Evolutionary conservation across 768 basidiomycete genomes (phyloP).

Genomic region (Boletus reticuloceps): DNA sequence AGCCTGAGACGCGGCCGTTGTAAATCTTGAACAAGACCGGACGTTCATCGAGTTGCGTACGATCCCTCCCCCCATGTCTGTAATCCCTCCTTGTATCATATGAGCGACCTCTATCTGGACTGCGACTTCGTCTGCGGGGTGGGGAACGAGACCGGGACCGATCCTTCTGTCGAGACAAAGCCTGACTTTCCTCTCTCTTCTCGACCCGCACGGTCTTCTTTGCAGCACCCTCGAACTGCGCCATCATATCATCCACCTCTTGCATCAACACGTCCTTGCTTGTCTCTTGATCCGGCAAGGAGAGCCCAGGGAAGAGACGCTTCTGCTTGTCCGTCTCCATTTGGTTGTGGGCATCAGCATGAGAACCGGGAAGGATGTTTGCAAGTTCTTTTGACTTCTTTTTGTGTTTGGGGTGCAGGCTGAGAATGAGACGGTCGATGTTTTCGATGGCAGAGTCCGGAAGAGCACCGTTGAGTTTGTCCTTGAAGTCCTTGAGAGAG

Average conservation of each 20-base stretch:
- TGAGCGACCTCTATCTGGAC: conserved; percentile 58
- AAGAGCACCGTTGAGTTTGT: conserved; percentile 75
- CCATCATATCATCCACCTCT: conserved; percentile 90
- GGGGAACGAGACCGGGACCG: conserved; percentile 44
- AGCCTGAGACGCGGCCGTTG: conserved; percentile 73
- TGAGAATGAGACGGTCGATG: conserved; percentile 91
- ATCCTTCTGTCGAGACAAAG: conserved; percentile 61
- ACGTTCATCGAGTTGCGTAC: conserved; percentile 60
- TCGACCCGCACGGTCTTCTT: conserved; percentile 53
- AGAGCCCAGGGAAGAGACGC: conserved; percentile 88
- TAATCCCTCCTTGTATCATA: conserved; percentile 43
- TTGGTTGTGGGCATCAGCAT: conserved; percentile 30
- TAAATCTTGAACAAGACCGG: conserved; percentile 96
- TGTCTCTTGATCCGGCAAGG: conserved; percentile 68
- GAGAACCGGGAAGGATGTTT: conserved; percentile 36
- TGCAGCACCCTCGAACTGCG: conserved; percentile 64
- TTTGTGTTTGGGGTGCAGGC: conserved; percentile 95
- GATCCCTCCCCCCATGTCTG: conserved; percentile 37
- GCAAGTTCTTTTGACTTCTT: conserved; percentile 46
- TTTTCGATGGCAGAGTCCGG: conserved; percentile 90
- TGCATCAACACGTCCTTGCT: conserved; percentile 80
- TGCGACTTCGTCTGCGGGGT: conserved; percentile 52
- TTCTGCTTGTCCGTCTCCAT: conserved; percentile 72
- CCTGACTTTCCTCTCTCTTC: conserved; percentile 41
- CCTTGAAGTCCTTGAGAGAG: conserved; percentile 77